Evolutionary conservation across 225 moss, liverwort and hornwort genomes (phyloP).

Genomic region (Polytrichum formosum): DNA sequence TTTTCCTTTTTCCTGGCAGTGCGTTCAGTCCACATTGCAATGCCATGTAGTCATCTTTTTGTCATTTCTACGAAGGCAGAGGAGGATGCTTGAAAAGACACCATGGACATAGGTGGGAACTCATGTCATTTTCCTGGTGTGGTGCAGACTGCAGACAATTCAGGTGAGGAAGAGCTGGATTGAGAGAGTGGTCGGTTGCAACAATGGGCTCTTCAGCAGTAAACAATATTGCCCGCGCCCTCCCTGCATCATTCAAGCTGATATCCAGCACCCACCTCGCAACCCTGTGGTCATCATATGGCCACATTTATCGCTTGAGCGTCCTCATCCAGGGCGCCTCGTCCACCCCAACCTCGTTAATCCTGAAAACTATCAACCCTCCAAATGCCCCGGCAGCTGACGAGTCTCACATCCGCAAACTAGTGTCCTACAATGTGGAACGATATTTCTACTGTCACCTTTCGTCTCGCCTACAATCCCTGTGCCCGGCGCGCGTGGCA

Average conservation of each 20-base stretch:
- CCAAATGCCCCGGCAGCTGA: constrained; percentile 27
- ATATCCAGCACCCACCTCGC: constrained; percentile 34
- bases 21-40: too few relatives aligned
- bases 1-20: too few relatives aligned
- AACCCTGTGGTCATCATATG: constrained; percentile 50
- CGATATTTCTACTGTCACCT: constrained; percentile 46
- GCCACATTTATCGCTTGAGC: constrained; percentile 47
- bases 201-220: constrained; percentile 27
- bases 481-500: constrained; percentile 26
- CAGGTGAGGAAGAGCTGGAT: background rate
- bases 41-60: too few relatives aligned
- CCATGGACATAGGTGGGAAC: background rate
- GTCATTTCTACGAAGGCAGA: too few relatives aligned
- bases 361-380: constrained; percentile 42
- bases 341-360: constrained; percentile 22
- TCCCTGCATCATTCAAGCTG: constrained; percentile 33
- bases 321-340: constrained; percentile 17
- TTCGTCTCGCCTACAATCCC: constrained; percentile 18
- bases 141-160: background rate
- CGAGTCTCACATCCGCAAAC: constrained; percentile 54
- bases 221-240: constrained; percentile 17
- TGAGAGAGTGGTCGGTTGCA: background rate
- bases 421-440: constrained; percentile 46
- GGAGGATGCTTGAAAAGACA: background rate
- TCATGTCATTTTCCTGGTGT: background rate